Evolutionary conservation across 768 basidiomycete species (phyloP), one percentile per base, ranked within the genome.

Genomic region (Collybia sp.): DNA sequence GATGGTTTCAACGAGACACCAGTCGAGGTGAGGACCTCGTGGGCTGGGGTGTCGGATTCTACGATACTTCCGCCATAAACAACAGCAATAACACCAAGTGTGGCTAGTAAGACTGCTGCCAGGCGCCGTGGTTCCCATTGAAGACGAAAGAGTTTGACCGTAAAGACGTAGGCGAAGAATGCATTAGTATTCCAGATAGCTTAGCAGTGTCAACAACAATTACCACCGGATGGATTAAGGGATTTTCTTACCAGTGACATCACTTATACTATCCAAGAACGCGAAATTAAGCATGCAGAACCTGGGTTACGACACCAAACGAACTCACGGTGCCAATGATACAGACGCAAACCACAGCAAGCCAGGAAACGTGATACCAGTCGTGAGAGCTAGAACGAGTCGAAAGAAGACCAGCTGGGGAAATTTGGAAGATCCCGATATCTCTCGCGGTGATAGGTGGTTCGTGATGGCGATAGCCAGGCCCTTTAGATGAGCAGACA

Each of bases 111-210:
- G 13, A 98, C 93, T 12, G 91, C 84, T 18, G 77, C 58, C 30
- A 93, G 65, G 36, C 78, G 83, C 38, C 77, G 69, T 12, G 73
- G 52, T 50, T 87, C 77, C 85, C 85, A 84, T 53, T 72, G 68
- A 18, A 80, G 66, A 16, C 75, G 67, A 49, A 84, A 82, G 2
- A 92, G 55, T 54, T 79, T 79, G 49, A 93, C 80, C n/a, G 84
- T 79, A 60, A 97, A 79, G 19, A 92, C 60, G 59, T 97, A 98
- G 5, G 89, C 88, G 63, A 92, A 93, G 69, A 97, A 93, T 1
- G 89, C 85, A 56, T 88, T 89, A 6, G 87, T 83, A 59, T 95
- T 94, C 82, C 88, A 92, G 19, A 93, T 79, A 15, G 82, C 81
- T 69, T 35, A 41, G 30, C 46, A 42, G 10, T 31, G 41, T 53